These are phyloP conservation scores for Xanthoceras sorbifolium DNA, from an alignment of 345 rosid genomes.

Conservation along the genomic window DNA sequence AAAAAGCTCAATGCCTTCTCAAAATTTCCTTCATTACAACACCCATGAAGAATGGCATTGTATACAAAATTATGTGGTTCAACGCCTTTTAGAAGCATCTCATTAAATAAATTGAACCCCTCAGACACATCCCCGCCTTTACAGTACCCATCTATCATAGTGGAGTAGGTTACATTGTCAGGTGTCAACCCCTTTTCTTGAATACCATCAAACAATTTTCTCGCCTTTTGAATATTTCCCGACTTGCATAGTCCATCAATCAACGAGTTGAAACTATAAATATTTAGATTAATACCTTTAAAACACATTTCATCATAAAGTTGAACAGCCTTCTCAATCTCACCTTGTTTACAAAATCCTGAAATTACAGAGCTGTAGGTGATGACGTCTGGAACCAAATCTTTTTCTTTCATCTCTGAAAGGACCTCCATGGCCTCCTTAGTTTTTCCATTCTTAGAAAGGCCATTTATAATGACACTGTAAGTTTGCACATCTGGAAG, in stretches of 20 bases:
- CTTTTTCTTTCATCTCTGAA: slow-evolving; percentile 20
- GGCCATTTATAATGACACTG: slow-evolving; percentile 28
- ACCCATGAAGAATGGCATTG: slow-evolving; percentile 27
- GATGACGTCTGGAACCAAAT: slow-evolving; percentile 31
- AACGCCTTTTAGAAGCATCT: slow-evolving; percentile 32
- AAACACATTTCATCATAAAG: slow-evolving; percentile 26
- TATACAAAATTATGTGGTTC: slow-evolving; percentile 24
- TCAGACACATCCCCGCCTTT: slow-evolving; percentile 23
- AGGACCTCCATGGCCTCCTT: slow-evolving; percentile 29
- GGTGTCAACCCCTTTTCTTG: slow-evolving; percentile 30
- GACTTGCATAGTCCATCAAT: slow-evolving; percentile 34
- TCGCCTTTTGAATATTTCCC: slow-evolving; percentile 28
- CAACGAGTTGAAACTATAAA: slow-evolving; percentile 30
- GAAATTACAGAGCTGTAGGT: slow-evolving; percentile 35
- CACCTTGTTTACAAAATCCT: slow-evolving; percentile 35
- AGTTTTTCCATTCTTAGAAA: slow-evolving; percentile 33
- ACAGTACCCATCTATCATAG: slow-evolving; percentile 36
- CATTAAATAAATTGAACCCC: slow-evolving; percentile 26
- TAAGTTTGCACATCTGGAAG: slow-evolving; percentile 30
- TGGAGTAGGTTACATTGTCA: slow-evolving; percentile 24
- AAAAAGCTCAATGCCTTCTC: slow-evolving; percentile 26
- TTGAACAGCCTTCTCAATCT: slow-evolving; percentile 29
- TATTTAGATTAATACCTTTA: slow-evolving; percentile 33
- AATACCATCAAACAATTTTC: slow-evolving; percentile 28
- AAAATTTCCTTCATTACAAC: slow-evolving; percentile 25